phyloP scores from a whole-genome alignment of 345 rosid genomes.

The Nasturtium officinale region DNA sequence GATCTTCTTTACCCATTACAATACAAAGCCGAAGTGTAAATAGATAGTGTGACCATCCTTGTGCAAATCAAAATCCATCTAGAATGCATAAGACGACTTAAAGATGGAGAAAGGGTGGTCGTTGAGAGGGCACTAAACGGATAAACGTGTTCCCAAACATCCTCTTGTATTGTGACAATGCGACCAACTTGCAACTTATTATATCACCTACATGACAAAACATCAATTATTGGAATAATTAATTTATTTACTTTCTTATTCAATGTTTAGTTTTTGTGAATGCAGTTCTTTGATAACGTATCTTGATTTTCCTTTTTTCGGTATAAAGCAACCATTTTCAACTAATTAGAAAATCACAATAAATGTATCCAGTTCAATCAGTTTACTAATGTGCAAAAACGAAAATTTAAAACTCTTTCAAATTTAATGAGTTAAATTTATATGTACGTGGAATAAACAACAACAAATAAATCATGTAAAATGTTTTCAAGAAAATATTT shows the following conservation, averaged over 20 bases:
- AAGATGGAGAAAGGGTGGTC: conserved; percentile 19
- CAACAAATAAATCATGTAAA: background rate
- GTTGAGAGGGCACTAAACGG: conserved; percentile 17
- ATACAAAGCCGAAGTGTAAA: background rate
- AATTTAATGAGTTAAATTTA: background rate
- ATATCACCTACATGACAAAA: conserved; percentile 17
- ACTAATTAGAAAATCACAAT: background rate
- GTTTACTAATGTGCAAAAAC: too few species aligned
- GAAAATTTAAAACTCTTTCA: background rate
- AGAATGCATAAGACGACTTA: background rate
- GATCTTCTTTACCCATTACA: background rate
- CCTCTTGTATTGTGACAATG: conserved; percentile 20
- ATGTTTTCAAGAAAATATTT: background rate
- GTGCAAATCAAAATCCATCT: background rate
- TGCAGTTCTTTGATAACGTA: too few species aligned
- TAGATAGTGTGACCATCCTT: conserved; percentile 3
- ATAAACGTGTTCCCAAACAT: conserved; percentile 42
- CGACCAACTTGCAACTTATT: conserved; percentile 38
- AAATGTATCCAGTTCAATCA: too few species aligned
- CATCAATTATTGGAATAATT: background rate
- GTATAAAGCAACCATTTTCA: background rate
- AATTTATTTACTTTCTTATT: background rate
- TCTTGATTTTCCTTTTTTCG: background rate
- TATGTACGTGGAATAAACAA: background rate
- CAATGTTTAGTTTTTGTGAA: background rate